Evolutionary conservation across 2,329 filamentous ascomycete genomes (phyloP).

Genomic region (Venturia asperata): DNA sequence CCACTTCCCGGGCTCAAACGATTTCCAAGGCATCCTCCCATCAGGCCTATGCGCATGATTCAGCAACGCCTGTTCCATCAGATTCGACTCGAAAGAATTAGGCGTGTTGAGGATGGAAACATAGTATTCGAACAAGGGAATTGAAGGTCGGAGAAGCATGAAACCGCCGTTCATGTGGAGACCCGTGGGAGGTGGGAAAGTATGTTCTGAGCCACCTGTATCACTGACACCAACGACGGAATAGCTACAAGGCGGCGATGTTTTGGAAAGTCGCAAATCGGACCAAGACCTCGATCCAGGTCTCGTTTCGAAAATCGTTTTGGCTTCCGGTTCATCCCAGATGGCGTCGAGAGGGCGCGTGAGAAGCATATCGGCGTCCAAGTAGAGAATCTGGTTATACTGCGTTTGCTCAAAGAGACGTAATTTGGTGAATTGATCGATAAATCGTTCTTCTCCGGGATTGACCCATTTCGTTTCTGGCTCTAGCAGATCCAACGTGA

Average conservation of each 20-base stretch:
- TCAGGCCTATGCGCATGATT: conserved; percentile 18
- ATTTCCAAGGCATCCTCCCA: conserved; percentile 19
- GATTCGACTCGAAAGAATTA: background rate
- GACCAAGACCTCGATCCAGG: background rate
- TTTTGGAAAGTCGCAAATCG: background rate
- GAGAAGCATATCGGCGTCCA: conserved; percentile 20
- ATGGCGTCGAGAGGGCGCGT: conserved; percentile 18
- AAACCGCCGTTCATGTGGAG: conserved; percentile 18
- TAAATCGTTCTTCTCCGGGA: conserved; percentile 11
- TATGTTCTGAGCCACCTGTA: background rate
- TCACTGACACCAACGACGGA: conserved; percentile 13
- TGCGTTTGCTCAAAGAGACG: conserved; percentile 17
- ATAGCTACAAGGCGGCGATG: conserved; percentile 4
- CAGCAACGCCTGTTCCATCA: conserved; percentile 20
- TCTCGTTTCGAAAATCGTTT: background rate
- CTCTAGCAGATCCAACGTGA: conserved; percentile 5
- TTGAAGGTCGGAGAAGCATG: conserved; percentile 17
- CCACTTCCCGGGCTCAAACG: conserved; percentile 15
- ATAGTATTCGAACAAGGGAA: conserved; percentile 16
- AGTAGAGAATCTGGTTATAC: conserved; percentile 19
- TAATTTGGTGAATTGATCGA: conserved; percentile 21
- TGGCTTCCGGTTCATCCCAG: conserved; percentile 12
- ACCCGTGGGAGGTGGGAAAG: background rate
- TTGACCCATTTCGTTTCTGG: conserved; percentile 12
- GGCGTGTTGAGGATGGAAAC: conserved; percentile 13